phyloP scores from a whole-genome alignment of 179 eudicot species.

The Heliamphora pulchella region DNA sequence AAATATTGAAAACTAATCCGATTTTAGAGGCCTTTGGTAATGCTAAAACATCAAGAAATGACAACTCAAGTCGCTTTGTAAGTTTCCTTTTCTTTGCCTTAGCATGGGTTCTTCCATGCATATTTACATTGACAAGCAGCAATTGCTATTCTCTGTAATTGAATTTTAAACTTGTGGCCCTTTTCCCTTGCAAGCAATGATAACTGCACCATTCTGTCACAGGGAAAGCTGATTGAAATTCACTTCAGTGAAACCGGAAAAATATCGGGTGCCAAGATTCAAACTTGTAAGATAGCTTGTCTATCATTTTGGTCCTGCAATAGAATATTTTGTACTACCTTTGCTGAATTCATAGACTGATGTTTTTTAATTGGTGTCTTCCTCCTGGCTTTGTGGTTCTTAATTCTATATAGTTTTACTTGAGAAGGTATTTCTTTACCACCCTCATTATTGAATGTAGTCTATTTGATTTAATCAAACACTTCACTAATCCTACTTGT shows the following conservation, averaged over 20 bases:
- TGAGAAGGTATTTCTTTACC: conserved; percentile 64
- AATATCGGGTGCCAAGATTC: conserved; percentile 93
- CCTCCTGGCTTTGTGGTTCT: conserved; percentile 3
- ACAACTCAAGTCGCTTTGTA: conserved; percentile 98
- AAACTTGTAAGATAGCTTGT: conserved; percentile 68
- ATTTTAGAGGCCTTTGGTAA: conserved; percentile 98
- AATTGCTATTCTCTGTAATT: not conserved
- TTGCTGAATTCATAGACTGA: conserved; percentile 14
- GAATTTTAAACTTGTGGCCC: not conserved
- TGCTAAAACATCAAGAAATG: conserved; percentile 87
- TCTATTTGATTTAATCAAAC: conserved; percentile 17
- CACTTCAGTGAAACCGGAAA: conserved; percentile 98
- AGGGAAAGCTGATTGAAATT: conserved; percentile 99
- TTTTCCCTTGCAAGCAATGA: conserved; percentile 5
- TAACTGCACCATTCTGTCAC: conserved; percentile 24
- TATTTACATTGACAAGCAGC: not conserved
- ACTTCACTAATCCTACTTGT: conserved; percentile 7
- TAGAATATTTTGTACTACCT: conserved; percentile 2
- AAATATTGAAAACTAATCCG: conserved; percentile 87
- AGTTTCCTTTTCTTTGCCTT: conserved; percentile 29
- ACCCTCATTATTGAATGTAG: conserved; percentile 13
- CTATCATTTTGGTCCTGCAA: conserved; percentile 14
- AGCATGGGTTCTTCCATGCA: conserved; percentile 11
- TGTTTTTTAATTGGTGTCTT: not conserved
- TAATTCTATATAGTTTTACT: conserved; percentile 54